Conservation (phyloP, 2,329 filamentous ascomycete genomes). For the Lithohypha guttulata region DNA sequence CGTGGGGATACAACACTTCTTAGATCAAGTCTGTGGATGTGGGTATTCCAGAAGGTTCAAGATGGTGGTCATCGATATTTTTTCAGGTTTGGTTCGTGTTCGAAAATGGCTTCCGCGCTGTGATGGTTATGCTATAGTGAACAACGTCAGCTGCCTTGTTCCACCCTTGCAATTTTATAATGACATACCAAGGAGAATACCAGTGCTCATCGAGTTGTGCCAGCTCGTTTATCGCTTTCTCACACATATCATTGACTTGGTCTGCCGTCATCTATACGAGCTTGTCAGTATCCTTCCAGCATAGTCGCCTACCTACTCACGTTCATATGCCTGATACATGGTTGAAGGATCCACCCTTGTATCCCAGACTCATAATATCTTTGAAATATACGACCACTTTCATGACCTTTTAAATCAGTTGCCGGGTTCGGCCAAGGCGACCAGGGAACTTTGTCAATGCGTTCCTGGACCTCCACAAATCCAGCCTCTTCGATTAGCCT, state of each 20-base stretch:
- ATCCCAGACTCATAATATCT: conserved; percentile 24
- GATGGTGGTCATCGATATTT: too few relatives aligned
- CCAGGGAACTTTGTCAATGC: conserved; percentile 22
- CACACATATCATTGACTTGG: conserved; percentile 6
- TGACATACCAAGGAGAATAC: conserved; percentile 1
- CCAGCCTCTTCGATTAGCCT: conserved; percentile 18
- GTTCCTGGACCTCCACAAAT: conserved; percentile 22
- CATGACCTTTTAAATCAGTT: conserved; percentile 23
- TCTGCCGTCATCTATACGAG: conserved; percentile 1
- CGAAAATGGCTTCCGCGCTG: conserved; percentile 8
- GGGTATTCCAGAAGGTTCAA: too few relatives aligned
- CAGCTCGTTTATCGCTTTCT: conserved; percentile 1
- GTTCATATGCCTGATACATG: conserved; percentile 25
- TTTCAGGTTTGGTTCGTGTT: too few relatives aligned
- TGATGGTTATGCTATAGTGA: conserved; percentile 4
- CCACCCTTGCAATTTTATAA: background rate
- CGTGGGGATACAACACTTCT: too few relatives aligned
- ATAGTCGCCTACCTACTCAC: background rate
- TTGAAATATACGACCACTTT: conserved; percentile 23
- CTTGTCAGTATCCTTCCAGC: background rate
- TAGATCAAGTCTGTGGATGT: too few relatives aligned
- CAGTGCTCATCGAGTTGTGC: background rate
- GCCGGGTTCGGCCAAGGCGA: conserved; percentile 23
- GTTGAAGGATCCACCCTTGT: conserved; percentile 26
- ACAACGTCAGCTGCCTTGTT: background rate